phyloP scores from a whole-genome alignment of 768 basidiomycete genomes.

The Amanita rubescens region DNA sequence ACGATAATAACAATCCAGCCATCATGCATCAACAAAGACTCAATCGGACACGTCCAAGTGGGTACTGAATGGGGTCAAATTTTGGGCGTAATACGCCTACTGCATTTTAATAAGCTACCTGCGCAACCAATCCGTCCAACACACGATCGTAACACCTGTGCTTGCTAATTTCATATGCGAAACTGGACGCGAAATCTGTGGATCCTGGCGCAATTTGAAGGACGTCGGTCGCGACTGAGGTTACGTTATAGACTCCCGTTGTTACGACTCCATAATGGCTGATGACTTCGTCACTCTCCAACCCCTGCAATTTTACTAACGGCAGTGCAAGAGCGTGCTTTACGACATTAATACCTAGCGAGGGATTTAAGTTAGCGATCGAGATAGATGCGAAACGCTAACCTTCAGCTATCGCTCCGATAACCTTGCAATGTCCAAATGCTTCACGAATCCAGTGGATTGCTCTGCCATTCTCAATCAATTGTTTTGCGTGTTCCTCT shows the following conservation, averaged over 20 bases:
- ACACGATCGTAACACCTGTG: constrained; percentile 63
- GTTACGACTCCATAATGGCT: constrained; percentile 56
- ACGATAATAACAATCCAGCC: too few species aligned
- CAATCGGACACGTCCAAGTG: too few species aligned
- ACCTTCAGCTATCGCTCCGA: constrained; percentile 72
- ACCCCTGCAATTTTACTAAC: constrained; percentile 33
- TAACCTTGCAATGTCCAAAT: constrained; percentile 80
- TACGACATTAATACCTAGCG: constrained; percentile 37
- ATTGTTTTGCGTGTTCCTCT: constrained; percentile 44
- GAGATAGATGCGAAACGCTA: constrained; percentile 5
- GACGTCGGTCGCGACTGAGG: constrained; percentile 33
- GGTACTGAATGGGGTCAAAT: neutral
- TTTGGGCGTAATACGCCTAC: too few species aligned
- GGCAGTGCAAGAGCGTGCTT: constrained; percentile 38
- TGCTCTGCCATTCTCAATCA: constrained; percentile 56
- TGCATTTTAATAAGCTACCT: constrained; percentile 30
- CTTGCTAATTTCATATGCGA: constrained; percentile 56
- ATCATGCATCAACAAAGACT: too few species aligned
- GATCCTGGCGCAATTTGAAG: constrained; percentile 35
- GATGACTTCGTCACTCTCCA: constrained; percentile 34
- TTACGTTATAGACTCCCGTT: constrained; percentile 39
- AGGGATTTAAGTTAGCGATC: neutral
- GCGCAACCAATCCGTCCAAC: constrained; percentile 42
- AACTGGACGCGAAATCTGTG: constrained; percentile 50
- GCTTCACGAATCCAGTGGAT: constrained; percentile 84